Base-by-base conservation (phyloP, 164 flowering plant genomes). In the Cinnamomum micranthum region DNA sequence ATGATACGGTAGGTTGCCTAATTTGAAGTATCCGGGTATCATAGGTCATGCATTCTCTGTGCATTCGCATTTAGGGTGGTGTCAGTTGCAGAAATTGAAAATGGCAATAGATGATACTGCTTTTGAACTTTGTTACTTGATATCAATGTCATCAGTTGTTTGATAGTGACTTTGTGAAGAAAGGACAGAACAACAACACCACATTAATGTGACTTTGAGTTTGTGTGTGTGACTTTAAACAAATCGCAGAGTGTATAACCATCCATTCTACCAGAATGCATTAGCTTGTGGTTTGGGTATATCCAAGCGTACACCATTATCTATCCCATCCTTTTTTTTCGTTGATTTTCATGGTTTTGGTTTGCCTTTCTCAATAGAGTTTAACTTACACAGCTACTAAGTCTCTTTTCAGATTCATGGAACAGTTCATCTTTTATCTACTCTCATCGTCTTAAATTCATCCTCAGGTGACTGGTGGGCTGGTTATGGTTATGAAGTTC, bases 391-490 rank as follows among this genome's bases (percentile, higher is more conserved):
- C 47, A 9, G 47, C 47, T 41, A 41, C 47, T 41, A 41, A 41
- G 47, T 41, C 7, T 23, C 15, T 24, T 64, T 2, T 64, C 68
- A 50, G 31, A 73, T 75, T 77, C 41, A 55, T 75, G 65, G 35
- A 47, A 17, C 20, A 41, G 5, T 14, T 14, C 13, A 14, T 66
- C 25, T 74, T 55, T 58, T 58, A 60, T 59, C 31, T 68, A 60
- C 59, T 41, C 9, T 68, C 28, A 23, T 59, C 24, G 17, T 41
- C 47, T 77, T 71, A 25, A 59, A 25, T 65, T 74, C 65, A 59
- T 41, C 12, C 24, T 65, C 74, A 91, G 96, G 90, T 81, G 93
- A 89, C 75, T 91, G 93, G 96, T 89, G 93, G 95, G 86, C 90
- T n/a, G 87, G 78, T 33, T 91, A 89, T 79, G 96, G 93, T 50